A percentile compares a stretch with the other conserved stretches of the same genome.
phyloP scores from a whole-genome alignment of 1,139 yeast species.

The Lizanozyma gosingica region DNA sequence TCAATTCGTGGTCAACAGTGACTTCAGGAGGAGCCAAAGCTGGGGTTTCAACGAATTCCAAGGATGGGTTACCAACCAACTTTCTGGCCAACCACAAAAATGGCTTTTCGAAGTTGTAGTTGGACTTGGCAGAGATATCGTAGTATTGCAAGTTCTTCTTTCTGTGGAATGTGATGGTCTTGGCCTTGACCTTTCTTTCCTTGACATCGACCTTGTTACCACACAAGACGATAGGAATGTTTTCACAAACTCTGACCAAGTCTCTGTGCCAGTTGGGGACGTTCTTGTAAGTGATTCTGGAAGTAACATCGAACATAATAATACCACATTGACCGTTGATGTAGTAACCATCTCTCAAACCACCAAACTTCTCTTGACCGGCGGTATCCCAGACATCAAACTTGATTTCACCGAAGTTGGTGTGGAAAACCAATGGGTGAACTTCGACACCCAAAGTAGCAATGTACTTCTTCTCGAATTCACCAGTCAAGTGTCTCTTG shows the following conservation, averaged over 20 bases:
- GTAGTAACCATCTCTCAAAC: constrained; percentile 98
- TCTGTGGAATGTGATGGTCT: constrained; percentile 99
- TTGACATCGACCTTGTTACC: constrained; percentile 99
- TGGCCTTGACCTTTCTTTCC: constrained; percentile 99
- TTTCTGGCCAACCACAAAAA: constrained; percentile 99
- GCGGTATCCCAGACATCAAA: constrained; percentile 99
- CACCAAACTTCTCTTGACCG: constrained; percentile 99
- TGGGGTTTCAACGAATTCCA: constrained; percentile 98
- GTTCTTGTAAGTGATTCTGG: constrained; percentile 98
- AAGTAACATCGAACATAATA: constrained; percentile 99
- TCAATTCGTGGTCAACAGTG: constrained; percentile 88
- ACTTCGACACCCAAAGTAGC: constrained; percentile 99
- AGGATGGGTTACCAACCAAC: constrained; percentile 95
- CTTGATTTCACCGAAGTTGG: constrained; percentile 97
- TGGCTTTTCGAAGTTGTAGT: constrained; percentile 99
- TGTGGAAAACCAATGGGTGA: constrained; percentile 96
- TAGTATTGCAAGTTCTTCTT: constrained; percentile 99
- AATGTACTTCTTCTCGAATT: constrained; percentile 97
- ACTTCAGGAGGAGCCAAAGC: constrained; percentile 99
- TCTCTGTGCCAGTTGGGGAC: constrained; percentile 99
- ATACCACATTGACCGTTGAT: constrained; percentile 99
- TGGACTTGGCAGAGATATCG: constrained; percentile 98
- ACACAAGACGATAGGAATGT: constrained; percentile 97
- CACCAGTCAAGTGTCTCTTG: constrained; percentile 99
- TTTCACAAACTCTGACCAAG: constrained; percentile 98